Evolutionary conservation across 805 yeast species (phyloP).

Genomic region (Metschnikowia hibisci): DNA sequence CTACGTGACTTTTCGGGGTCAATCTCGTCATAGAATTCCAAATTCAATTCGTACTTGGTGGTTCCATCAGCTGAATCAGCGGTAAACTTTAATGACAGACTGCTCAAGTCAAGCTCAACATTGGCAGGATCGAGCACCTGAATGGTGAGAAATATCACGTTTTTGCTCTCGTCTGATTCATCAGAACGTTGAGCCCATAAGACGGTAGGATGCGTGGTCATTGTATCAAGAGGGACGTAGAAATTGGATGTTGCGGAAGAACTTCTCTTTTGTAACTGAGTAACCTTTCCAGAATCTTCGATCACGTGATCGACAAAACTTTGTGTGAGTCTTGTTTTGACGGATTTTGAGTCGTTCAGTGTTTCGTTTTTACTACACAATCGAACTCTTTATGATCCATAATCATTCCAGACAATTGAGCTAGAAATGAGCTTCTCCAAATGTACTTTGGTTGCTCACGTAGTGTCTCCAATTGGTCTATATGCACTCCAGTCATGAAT

Average conservation of each 20-base stretch:
- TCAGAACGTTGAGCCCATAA: constrained; percentile 97
- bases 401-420: no score
- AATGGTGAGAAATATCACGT: constrained; percentile 71
- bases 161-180: constrained; percentile 66
- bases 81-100: constrained; percentile 48
- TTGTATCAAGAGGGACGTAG: constrained; percentile 1
- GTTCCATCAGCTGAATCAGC: constrained; percentile 44
- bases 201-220: constrained; percentile 45
- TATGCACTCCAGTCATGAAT: not conserved
- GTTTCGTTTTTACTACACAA: no score
- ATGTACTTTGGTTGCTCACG: not conserved
- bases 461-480: not conserved
- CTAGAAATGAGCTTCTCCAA: no score
- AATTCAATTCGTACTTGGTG: constrained; percentile 55
- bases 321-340: not conserved
- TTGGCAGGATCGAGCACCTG: constrained; percentile 65
- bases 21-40: constrained; percentile 76
- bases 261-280: not conserved
- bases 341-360: not conserved
- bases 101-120: constrained; percentile 58
- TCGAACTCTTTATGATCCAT: not conserved
- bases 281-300: constrained; percentile 19
- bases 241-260: not conserved
- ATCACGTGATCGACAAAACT: constrained; percentile 11
- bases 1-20: constrained; percentile 62